Base-by-base conservation (phyloP, 176 grass and related monocot genomes). In the Musa beccarii region DNA sequence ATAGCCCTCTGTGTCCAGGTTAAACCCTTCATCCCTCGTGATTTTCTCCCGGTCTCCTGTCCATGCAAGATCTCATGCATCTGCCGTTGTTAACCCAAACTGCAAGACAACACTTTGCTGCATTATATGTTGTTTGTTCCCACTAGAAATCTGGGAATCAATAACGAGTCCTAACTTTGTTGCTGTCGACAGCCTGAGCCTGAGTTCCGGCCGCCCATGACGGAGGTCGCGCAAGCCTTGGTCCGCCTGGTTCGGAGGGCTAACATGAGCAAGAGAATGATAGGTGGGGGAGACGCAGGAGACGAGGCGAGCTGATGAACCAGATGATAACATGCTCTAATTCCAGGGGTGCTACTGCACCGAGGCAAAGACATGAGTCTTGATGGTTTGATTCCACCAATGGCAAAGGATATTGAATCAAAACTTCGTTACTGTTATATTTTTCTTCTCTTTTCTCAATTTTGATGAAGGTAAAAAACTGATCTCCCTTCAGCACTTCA, bases 191-290 rank as follows among this genome's bases (percentile, higher is more conserved):
- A 92, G 90, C 49, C 87, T 11, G 90, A 92, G 76, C 90, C 87
- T 2, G 90, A 93, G 66, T 93, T 93, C 73, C 87, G 87, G 76
- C 90, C 87, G 52, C 90, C 90, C 11, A 93, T 93, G 87, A 89
- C 87, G 5, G 90, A 92, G 74, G 90, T 89, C 74, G 90, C 89
- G 87, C 82, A 92, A 80, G 87, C 90, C 12, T 55, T 89, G 49
- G 87, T 92, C 75, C 90, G 90, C 10, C 84, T 89, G 21, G 90
- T 89, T 4, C 87, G 89, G 80, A 89, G 90, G 78, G 90, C 90
- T 16, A 92, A 89, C 84, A 89, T 90, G 89, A 88, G 81, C 1
- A 92, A 88, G 83, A 88, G 84, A 54, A 79, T 79, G 78, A 69
- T 88, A 8, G 55, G 13, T 16, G 55, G 80, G 66, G 66, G 54